phyloP scores from a whole-genome alignment of 352 stramenopile genomes.

The Poterioochromonas sp. region DNA sequence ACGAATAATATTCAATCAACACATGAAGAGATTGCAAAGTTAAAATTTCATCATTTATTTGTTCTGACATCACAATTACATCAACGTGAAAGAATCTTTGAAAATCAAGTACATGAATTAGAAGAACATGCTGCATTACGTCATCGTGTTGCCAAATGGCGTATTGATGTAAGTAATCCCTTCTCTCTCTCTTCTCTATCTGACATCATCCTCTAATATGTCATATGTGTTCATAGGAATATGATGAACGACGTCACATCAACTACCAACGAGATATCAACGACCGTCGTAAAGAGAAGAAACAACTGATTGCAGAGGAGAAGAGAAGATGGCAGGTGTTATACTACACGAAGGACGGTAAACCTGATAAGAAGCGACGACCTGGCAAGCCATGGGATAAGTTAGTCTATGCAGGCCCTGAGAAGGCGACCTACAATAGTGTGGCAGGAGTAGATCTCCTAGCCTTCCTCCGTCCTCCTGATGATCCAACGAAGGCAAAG shows the following conservation, averaged over 20 bases:
- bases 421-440: constrained; percentile 12
- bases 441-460: not conserved
- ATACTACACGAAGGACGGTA: constrained; percentile 21
- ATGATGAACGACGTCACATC: not conserved
- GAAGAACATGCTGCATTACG: not conserved
- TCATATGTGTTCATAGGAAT: not conserved
- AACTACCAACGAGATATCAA: constrained; percentile 6
- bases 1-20: not conserved
- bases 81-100: not conserved
- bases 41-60: constrained; percentile 20
- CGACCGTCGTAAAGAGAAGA: not conserved
- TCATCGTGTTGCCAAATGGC: not conserved
- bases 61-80: not conserved
- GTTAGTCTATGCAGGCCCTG: constrained; percentile 9
- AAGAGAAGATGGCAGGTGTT: constrained; percentile 12
- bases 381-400: constrained; percentile 23
- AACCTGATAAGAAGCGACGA: constrained; percentile 27
- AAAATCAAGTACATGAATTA: constrained; percentile 8
- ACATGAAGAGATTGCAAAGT: not conserved
- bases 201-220: not conserved
- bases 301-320: constrained; percentile 25
- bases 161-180: not conserved
- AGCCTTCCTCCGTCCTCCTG: not conserved
- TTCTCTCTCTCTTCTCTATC: not conserved
- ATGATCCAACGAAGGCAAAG: not conserved